A percentile compares a stretch with the other conserved stretches of the same genome.
These are phyloP conservation scores for Fusarium udum DNA, from an alignment of 2,329 filamentous ascomycete species.

Conservation along the genomic window DNA sequence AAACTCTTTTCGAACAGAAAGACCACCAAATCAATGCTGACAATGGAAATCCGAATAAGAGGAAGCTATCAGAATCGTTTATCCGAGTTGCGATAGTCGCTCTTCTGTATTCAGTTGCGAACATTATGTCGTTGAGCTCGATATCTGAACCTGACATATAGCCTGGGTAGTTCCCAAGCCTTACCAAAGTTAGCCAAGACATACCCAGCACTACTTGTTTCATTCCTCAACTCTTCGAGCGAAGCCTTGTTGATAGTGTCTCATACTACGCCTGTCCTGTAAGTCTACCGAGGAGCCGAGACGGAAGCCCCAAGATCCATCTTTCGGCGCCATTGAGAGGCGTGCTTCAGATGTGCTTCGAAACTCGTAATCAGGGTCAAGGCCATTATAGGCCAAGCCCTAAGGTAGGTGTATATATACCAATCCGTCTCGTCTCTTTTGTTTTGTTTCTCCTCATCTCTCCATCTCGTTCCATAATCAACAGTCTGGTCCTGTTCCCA, in stretches of 20 bases:
- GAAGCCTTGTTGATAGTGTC: slow-evolving; percentile 20
- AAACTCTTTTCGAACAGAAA: neutral
- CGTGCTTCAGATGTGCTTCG: slow-evolving; percentile 44
- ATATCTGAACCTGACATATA: slow-evolving; percentile 15
- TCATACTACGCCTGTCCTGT: slow-evolving; percentile 29
- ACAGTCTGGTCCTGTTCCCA: slow-evolving; percentile 37
- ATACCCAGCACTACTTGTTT: slow-evolving; percentile 28
- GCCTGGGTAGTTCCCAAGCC: slow-evolving; percentile 14
- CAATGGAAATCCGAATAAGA: neutral
- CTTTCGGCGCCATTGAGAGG: slow-evolving; percentile 8
- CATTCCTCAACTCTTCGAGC: slow-evolving; percentile 13
- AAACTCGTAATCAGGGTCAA: slow-evolving; percentile 18
- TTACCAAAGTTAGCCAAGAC: slow-evolving; percentile 15
- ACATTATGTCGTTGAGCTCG: neutral
- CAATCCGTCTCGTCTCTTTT: slow-evolving; percentile 49
- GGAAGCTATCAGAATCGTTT: neutral
- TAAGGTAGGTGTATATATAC: neutral
- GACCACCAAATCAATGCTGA: neutral
- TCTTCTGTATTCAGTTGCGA: neutral
- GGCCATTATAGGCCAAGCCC: neutral
- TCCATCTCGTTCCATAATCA: slow-evolving; percentile 36
- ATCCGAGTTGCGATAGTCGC: neutral
- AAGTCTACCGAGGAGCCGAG: slow-evolving; percentile 26
- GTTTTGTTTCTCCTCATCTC: slow-evolving; percentile 31
- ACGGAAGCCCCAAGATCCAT: slow-evolving; percentile 38